Evolutionary conservation across 495 filamentous ascomycete species (phyloP).

Genomic region (Penicillium maclennaniae): DNA sequence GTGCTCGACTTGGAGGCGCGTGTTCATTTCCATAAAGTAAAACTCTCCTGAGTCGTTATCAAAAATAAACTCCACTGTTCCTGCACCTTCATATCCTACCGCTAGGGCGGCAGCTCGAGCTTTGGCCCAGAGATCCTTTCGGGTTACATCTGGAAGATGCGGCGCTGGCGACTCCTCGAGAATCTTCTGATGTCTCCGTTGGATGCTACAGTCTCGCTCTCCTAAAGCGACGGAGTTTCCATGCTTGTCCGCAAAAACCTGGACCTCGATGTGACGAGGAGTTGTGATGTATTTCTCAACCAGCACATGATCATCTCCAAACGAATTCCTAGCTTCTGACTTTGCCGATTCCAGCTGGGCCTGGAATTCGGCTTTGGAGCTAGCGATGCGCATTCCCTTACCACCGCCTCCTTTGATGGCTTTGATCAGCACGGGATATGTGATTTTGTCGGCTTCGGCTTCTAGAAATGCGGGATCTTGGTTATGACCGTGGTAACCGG

Average conservation of each 20-base stretch:
- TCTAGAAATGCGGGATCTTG: slow-evolving; percentile 72
- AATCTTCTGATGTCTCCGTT: slow-evolving; percentile 93
- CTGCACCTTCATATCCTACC: slow-evolving; percentile 92
- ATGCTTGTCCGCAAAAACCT: slow-evolving; percentile 90
- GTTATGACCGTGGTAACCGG: slow-evolving; percentile 87
- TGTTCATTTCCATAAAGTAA: slow-evolving; percentile 99
- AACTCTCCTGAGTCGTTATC: slow-evolving; percentile 92
- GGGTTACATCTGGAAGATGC: slow-evolving; percentile 68
- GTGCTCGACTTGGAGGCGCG: slow-evolving; percentile 92
- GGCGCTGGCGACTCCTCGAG: slow-evolving; percentile 95
- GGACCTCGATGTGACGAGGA: slow-evolving; percentile 94
- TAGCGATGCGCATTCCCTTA: slow-evolving; percentile 98
- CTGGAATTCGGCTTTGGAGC: slow-evolving; percentile 69
- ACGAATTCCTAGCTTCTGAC: slow-evolving; percentile 84
- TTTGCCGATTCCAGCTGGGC: slow-evolving; percentile 82
- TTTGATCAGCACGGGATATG: slow-evolving; percentile 92
- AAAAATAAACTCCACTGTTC: slow-evolving; percentile 98
- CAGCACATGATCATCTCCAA: slow-evolving; percentile 93
- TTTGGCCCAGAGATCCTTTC: slow-evolving; percentile 91
- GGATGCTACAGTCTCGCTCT: slow-evolving; percentile 83
- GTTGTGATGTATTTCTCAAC: slow-evolving; percentile 96
- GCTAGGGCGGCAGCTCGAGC: slow-evolving; percentile 84
- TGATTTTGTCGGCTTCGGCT: slow-evolving; percentile 71
- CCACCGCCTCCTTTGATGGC: slow-evolving; percentile 95
- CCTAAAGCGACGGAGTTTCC: slow-evolving; percentile 82